Evolutionary conservation across 495 filamentous ascomycete species (phyloP).

Genomic region (Halenospora varia): DNA sequence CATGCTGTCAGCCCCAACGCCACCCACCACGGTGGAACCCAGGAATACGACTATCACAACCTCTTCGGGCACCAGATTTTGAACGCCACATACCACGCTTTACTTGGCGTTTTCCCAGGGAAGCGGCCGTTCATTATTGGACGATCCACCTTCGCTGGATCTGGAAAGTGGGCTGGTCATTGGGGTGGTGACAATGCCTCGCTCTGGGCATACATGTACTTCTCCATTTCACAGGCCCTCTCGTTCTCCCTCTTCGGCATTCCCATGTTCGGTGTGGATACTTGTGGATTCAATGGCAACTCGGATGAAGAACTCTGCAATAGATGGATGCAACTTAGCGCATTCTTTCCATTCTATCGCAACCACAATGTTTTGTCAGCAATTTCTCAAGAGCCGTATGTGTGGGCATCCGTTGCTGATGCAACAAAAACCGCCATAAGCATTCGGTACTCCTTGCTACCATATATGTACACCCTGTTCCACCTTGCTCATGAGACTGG

Average conservation of each 20-base stretch:
- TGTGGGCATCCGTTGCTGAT: constrained; percentile 65
- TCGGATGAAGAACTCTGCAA: constrained; percentile 71
- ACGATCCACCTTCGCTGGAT: constrained; percentile 76
- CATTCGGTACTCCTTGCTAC: constrained; percentile 69
- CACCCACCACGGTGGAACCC: constrained; percentile 65
- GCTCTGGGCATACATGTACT: constrained; percentile 65
- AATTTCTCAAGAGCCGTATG: constrained; percentile 69
- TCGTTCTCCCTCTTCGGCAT: constrained; percentile 79
- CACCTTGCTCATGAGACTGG: constrained; percentile 64
- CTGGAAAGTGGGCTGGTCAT: constrained; percentile 78
- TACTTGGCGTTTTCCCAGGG: constrained; percentile 54
- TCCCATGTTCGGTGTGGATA: constrained; percentile 83
- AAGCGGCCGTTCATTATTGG: constrained; percentile 86
- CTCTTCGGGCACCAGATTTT: constrained; percentile 71
- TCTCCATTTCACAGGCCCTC: constrained; percentile 77
- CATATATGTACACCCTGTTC: constrained; percentile 82
- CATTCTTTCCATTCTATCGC: constrained; percentile 87
- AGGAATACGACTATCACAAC: constrained; percentile 81
- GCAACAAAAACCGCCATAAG: constrained; percentile 66
- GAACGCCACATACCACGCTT: constrained; percentile 74
- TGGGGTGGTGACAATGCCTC: constrained; percentile 85
- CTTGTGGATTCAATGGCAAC: constrained; percentile 76
- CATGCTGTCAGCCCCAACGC: constrained; percentile 76
- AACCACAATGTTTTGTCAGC: constrained; percentile 71
- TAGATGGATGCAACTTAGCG: constrained; percentile 82